phyloP scores from a whole-genome alignment of 352 stramenopile species.

The Pythium apleroticum region DNA sequence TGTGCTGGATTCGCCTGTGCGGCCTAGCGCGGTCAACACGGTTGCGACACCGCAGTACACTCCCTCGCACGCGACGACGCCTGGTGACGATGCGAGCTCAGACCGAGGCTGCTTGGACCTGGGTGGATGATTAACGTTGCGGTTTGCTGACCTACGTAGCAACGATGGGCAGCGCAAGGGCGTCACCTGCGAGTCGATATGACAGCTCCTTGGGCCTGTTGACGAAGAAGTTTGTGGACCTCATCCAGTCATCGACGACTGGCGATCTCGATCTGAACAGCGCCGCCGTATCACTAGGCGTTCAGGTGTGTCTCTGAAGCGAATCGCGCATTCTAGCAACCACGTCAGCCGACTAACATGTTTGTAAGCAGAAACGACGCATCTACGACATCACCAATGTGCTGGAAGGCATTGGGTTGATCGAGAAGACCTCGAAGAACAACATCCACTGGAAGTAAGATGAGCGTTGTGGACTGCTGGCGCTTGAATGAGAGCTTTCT shows the following conservation, averaged over 20 bases:
- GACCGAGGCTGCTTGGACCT: not conserved
- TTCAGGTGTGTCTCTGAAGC: conserved; percentile 48
- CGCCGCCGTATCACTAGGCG: conserved; percentile 78
- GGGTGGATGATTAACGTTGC: not conserved
- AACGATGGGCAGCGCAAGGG: conserved; percentile 40
- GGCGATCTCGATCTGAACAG: conserved; percentile 95
- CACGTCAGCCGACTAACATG: conserved; percentile 1
- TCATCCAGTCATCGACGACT: conserved; percentile 89
- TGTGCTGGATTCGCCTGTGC: conserved; percentile 25
- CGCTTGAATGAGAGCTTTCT: not conserved
- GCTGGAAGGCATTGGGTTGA: conserved; percentile 96
- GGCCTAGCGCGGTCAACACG: conserved; percentile 13
- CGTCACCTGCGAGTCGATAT: conserved; percentile 86
- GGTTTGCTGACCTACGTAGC: conserved; percentile 5
- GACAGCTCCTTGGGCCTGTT: conserved; percentile 95
- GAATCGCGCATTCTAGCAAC: not conserved
- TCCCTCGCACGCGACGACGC: conserved; percentile 24
- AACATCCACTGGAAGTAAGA: conserved; percentile 96
- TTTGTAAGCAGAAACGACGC: conserved; percentile 83
- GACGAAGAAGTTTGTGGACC: conserved; percentile 97
- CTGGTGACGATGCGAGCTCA: conserved; percentile 9
- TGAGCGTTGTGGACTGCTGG: not conserved
- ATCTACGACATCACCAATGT: conserved; percentile 99
- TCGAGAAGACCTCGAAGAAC: conserved; percentile 98
- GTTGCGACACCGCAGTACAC: conserved; percentile 19